Evolutionary conservation across 495 filamentous ascomycete genomes (phyloP), one percentile per base, ranked within the genome.

Genomic region (Tricharina praecox): DNA sequence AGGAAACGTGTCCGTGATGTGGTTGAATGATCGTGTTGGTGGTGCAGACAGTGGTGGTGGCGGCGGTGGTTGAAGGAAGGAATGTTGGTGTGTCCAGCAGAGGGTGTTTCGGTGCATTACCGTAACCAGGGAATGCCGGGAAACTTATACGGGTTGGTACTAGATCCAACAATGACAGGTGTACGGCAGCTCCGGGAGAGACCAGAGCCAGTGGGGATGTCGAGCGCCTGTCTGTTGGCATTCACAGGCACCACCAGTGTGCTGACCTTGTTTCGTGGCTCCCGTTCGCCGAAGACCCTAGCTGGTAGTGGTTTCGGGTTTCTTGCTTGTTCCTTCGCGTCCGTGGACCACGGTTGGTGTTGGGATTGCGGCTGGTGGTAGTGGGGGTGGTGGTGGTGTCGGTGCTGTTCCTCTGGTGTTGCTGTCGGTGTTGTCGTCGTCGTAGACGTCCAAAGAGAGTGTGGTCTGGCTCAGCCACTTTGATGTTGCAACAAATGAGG

Each of bases 131-230:
- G 41, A 23, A 54, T 54, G 55, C 50, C 24, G 26, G 50, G 49
- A 53, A 59, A 53, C 51, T 59, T 59, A 59, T 59, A 59, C 52
- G 55, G 52, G 45, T 51, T 40, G 43, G 54, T 25, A n/a, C 30
- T 34, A 7, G 30, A 34, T 21, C 23, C 5, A 10, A 15, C 43
- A 32, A 18, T 34, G 30, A 35, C 20, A 46, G 24, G 20, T 26
- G 24, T 43, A 19, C 18, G 11, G 21, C 23, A 43, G 40, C n/a
- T n/a, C n/a, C n/a, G n/a, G n/a, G n/a, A n/a, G n/a, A n/a, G 18
- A 43, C 23, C 20, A 32, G 28, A 32, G 18, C 43, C 43, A 35
- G 28, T 28, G 28, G 16, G 16, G 19, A 44, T 44, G 16, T n/a
- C 13, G 24, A 34, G 32, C 36, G 40, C 46, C 28, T 32, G 37